Conservation (phyloP, 148 eudicot genomes). For the Cornus florida region DNA sequence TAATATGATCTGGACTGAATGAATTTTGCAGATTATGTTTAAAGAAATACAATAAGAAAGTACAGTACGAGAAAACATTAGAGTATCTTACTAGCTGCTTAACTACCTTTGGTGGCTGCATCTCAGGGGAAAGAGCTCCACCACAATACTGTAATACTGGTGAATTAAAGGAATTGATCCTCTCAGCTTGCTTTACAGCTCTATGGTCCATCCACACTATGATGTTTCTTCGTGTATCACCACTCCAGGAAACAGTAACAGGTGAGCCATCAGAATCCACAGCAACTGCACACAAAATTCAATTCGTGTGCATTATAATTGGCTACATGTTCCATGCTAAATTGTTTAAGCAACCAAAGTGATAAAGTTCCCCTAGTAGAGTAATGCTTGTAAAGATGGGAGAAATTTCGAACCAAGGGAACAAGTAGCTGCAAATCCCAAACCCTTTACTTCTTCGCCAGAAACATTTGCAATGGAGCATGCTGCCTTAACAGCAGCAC, state of each 20-base stretch:
- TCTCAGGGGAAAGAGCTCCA: conserved; percentile 95
- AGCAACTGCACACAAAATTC: conserved; percentile 64
- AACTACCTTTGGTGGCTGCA: conserved; percentile 97
- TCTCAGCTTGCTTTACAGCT: conserved; percentile 98
- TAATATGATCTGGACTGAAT: too few species aligned
- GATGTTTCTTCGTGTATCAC: conserved; percentile 93
- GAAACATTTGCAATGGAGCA: conserved; percentile 74
- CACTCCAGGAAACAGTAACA: conserved; percentile 95
- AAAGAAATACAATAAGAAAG: not conserved
- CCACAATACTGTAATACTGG: conserved; percentile 97
- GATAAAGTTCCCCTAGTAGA: not conserved
- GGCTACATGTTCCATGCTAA: not conserved
- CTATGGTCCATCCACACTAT: conserved; percentile 99
- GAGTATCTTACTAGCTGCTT: not conserved
- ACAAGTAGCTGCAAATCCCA: conserved; percentile 99
- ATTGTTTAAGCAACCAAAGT: conserved; percentile 5
- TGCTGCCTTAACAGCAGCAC: conserved; percentile 90
- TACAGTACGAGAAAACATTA: not conserved
- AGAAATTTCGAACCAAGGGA: conserved; percentile 68
- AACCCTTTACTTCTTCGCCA: conserved; percentile 71
- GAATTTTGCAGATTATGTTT: not conserved
- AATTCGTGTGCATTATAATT: not conserved
- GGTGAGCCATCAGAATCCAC: conserved; percentile 91
- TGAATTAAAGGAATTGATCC: conserved; percentile 79
- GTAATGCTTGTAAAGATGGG: not conserved